A percentile compares a stretch with the other conserved stretches of the same genome.
Evolutionary conservation across 1,139 yeast genomes (phyloP).

Genomic region (Protomyces arabidopsidicola): DNA sequence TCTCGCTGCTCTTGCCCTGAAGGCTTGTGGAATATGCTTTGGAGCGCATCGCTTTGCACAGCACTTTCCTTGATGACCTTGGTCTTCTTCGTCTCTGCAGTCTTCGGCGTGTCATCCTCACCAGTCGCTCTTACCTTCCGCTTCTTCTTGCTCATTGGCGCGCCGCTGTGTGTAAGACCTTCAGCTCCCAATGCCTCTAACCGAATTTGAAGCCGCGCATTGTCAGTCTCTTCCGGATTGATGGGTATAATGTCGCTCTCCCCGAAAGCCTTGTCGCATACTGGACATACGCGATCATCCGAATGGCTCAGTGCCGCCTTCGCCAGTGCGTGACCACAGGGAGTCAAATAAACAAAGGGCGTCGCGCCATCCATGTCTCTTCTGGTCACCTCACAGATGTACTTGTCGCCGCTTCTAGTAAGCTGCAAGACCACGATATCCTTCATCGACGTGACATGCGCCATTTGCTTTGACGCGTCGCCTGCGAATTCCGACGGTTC

Average conservation of each 20-base stretch:
- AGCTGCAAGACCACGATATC: conserved; percentile 51
- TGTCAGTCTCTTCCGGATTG: conserved; percentile 41
- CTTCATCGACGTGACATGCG: conserved; percentile 49
- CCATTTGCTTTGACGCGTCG: conserved; percentile 37
- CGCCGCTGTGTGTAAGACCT: conserved; percentile 51
- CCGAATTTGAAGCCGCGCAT: conserved; percentile 40
- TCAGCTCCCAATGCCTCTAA: conserved; percentile 39
- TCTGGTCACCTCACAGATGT: conserved; percentile 55
- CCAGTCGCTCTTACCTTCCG: conserved; percentile 34
- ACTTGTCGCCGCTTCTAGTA: conserved; percentile 36
- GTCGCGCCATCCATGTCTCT: conserved; percentile 42
- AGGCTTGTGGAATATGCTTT: conserved; percentile 12
- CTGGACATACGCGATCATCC: conserved; percentile 18
- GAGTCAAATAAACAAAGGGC: conserved; percentile 48
- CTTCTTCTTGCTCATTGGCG: conserved; percentile 40
- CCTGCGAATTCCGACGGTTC: conserved; percentile 39
- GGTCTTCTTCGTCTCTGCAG: background rate
- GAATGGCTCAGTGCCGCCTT: conserved; percentile 43
- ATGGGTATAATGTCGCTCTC: conserved; percentile 42
- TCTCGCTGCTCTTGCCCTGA: background rate
- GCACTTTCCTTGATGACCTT: background rate
- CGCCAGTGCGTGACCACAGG: conserved; percentile 55
- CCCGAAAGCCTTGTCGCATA: conserved; percentile 27
- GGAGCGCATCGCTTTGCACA: conserved; percentile 10
- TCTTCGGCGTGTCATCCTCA: background rate